phyloP scores from a whole-genome alignment of 2,329 filamentous ascomycete species.

The Chalara sp. region DNA sequence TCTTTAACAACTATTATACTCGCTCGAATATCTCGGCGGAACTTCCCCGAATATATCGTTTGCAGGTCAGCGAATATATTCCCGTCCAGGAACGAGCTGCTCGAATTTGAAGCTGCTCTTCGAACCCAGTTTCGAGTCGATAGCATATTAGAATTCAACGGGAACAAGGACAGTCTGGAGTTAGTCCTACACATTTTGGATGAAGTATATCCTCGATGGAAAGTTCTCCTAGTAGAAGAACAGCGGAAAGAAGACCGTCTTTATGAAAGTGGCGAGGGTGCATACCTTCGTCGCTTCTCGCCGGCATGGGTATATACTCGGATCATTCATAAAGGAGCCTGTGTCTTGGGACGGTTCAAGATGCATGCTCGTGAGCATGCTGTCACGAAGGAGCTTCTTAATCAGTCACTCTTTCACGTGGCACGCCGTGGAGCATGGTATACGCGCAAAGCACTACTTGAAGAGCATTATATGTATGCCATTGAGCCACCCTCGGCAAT shows the following conservation, averaged over 20 bases:
- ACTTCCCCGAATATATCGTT: slow-evolving; percentile 87
- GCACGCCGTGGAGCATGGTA: slow-evolving; percentile 88
- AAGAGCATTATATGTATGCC: slow-evolving; percentile 88
- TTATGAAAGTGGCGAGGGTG: slow-evolving; percentile 78
- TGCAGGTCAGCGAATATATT: slow-evolving; percentile 89
- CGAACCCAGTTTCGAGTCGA: slow-evolving; percentile 78
- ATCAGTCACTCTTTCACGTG: slow-evolving; percentile 77
- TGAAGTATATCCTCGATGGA: slow-evolving; percentile 76
- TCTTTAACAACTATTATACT: slow-evolving; percentile 92
- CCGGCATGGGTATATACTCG: slow-evolving; percentile 91
- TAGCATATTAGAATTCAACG: slow-evolving; percentile 71
- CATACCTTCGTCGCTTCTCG: slow-evolving; percentile 82
- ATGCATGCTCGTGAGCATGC: slow-evolving; percentile 70
- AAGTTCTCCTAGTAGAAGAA: slow-evolving; percentile 63
- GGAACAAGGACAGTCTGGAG: slow-evolving; percentile 57
- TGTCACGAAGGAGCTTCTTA: slow-evolving; percentile 67
- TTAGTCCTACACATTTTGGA: slow-evolving; percentile 67
- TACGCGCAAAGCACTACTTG: slow-evolving; percentile 85
- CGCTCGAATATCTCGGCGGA: slow-evolving; percentile 78
- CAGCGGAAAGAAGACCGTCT: slow-evolving; percentile 68
- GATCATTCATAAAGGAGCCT: slow-evolving; percentile 81
- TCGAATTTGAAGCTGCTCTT: slow-evolving; percentile 87
- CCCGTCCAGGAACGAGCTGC: slow-evolving; percentile 60
- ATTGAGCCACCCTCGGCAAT: slow-evolving; percentile 28
- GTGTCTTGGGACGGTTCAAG: slow-evolving; percentile 75